phyloP scores from a whole-genome alignment of 1,139 yeast genomes.

The Suhomyces wounanorum region DNA sequence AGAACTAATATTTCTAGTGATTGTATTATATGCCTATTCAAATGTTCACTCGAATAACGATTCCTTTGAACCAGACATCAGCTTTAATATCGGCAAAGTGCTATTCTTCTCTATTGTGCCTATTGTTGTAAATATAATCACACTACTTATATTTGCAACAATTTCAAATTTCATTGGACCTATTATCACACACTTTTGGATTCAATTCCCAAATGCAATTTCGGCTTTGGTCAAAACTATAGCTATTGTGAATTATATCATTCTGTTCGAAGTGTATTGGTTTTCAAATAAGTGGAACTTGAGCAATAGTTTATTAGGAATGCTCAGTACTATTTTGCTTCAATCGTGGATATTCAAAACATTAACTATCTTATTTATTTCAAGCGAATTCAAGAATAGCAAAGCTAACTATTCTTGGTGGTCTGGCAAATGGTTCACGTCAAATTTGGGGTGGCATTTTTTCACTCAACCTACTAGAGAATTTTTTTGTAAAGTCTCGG shows the following conservation, averaged over 20 bases:
- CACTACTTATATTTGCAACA: conserved; percentile 41
- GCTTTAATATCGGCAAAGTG: conserved; percentile 41
- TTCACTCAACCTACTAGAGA: conserved; percentile 59
- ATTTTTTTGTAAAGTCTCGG: conserved; percentile 53
- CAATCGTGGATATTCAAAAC: conserved; percentile 49
- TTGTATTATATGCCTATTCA: conserved; percentile 42
- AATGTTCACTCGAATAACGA: conserved; percentile 51
- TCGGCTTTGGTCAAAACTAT: conserved; percentile 47
- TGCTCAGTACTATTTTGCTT: conserved; percentile 39
- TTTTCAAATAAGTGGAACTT: conserved; percentile 55
- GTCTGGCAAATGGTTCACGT: conserved; percentile 64
- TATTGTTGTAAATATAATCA: conserved; percentile 41
- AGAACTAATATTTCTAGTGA: conserved; percentile 27
- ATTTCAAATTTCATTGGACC: conserved; percentile 52
- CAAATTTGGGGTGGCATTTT: conserved; percentile 53
- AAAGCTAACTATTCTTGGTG: conserved; percentile 62
- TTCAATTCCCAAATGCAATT: conserved; percentile 44
- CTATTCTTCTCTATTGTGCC: conserved; percentile 49
- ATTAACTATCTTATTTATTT: conserved; percentile 40
- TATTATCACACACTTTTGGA: conserved; percentile 34
- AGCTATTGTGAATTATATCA: conserved; percentile 43
- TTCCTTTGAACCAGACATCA: conserved; percentile 22
- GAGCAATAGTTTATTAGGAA: conserved; percentile 51
- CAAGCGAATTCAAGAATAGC: conserved; percentile 54
- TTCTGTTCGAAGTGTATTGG: conserved; percentile 54